Conservation (phyloP, 257 asterid genomes). For the Rauvolfia tetraphylla region DNA sequence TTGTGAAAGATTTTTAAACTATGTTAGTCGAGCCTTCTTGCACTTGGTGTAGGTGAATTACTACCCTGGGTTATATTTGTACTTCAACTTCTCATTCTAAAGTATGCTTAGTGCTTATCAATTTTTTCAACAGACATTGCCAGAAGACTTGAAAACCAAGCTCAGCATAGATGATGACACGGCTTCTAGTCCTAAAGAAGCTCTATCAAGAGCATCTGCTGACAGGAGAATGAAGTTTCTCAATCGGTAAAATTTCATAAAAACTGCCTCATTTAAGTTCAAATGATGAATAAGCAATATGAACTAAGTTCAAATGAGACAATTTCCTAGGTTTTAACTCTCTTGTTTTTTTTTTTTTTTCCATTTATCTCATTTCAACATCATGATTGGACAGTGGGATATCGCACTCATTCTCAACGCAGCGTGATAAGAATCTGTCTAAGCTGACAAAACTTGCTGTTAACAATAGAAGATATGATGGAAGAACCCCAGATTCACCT, state of each 20-base stretch:
- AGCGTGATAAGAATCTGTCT: conserved; percentile 59
- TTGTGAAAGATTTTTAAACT: background rate
- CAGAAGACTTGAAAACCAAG: conserved; percentile 89
- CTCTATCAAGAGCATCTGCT: conserved; percentile 87
- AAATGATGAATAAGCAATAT: background rate
- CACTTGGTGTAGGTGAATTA: background rate
- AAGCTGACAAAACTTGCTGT: conserved; percentile 87
- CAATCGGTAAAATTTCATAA: conserved; percentile 47
- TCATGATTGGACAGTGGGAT: conserved; percentile 54
- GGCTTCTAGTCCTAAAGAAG: conserved; percentile 96
- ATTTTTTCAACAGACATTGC: conserved; percentile 57
- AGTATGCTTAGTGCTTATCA: conserved; percentile 22
- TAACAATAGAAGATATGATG: conserved; percentile 69
- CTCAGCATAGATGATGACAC: conserved; percentile 88
- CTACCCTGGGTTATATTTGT: background rate
- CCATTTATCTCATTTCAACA: background rate
- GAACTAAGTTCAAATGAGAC: background rate
- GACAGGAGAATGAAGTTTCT: conserved; percentile 89
- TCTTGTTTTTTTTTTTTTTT: too few species aligned
- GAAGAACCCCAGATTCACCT: conserved; percentile 87
- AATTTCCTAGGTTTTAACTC: background rate
- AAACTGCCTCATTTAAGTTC: background rate
- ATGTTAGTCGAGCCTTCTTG: background rate
- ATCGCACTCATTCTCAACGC: conserved; percentile 67
- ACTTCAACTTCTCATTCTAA: background rate